phyloP scores from a whole-genome alignment of 2,329 filamentous ascomycete genomes.

The Colletotrichum navitas region DNA sequence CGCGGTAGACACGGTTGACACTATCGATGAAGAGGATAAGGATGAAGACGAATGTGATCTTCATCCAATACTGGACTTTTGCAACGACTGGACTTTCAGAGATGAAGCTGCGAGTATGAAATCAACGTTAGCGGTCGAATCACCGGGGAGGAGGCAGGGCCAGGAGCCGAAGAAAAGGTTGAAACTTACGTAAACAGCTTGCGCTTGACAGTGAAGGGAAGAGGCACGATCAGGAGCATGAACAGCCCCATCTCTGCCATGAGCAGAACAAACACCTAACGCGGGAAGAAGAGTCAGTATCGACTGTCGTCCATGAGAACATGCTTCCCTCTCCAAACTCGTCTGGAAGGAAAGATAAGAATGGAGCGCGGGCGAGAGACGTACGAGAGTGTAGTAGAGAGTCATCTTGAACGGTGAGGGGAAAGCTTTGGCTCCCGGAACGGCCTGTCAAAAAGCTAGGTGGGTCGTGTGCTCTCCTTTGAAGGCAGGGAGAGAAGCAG shows the following conservation, averaged over 20 bases:
- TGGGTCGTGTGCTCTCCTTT: conserved; percentile 33
- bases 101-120: conserved; percentile 76
- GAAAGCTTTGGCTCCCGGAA: conserved; percentile 32
- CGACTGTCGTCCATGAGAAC: background rate
- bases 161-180: background rate
- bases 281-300: conserved; percentile 19
- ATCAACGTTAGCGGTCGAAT: conserved; percentile 27
- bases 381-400: conserved; percentile 69
- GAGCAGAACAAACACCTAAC: conserved; percentile 84
- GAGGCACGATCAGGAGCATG: conserved; percentile 83
- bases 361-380: conserved; percentile 43
- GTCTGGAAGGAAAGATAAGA: background rate
- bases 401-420: conserved; percentile 60
- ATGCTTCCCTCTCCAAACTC: conserved; percentile 12
- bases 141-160: background rate
- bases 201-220: conserved; percentile 88
- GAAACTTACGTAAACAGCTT: conserved; percentile 79
- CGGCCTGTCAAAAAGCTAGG: background rate
- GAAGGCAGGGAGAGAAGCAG: background rate
- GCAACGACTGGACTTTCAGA: conserved; percentile 87
- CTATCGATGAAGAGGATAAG: conserved; percentile 98
- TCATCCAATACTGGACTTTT: conserved; percentile 96
- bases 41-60: conserved; percentile 99
- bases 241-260: conserved; percentile 87
- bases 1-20: conserved; percentile 83